Evolutionary conservation across 495 filamentous ascomycete genomes (phyloP).

Genomic region (Cercophora samala): DNA sequence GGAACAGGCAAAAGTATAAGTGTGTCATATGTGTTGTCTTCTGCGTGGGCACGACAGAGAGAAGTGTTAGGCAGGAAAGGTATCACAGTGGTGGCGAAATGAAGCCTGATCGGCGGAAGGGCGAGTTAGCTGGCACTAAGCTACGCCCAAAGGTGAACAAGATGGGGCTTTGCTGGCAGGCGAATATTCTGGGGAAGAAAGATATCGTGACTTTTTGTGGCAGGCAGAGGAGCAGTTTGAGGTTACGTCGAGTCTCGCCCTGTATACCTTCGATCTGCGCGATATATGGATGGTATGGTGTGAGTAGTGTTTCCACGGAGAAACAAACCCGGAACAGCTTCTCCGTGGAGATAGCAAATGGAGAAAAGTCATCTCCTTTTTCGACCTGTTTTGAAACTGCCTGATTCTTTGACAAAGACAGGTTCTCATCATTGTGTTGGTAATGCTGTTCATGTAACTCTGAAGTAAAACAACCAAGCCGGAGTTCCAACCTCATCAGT

Average conservation of each 20-base stretch:
- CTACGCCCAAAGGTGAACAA: background rate
- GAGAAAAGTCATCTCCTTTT: background rate
- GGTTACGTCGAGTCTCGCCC: background rate
- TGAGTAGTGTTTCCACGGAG: background rate
- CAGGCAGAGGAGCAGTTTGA: background rate
- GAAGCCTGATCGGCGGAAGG: background rate
- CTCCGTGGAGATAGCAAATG: background rate
- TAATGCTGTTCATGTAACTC: background rate
- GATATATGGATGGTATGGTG: background rate
- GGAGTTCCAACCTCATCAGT: no score
- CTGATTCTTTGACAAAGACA: background rate
- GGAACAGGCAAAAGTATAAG: background rate
- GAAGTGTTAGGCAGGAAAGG: no score
- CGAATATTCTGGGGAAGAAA: background rate
- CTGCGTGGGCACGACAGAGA: background rate
- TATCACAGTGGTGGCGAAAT: background rate
- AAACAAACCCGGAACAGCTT: background rate
- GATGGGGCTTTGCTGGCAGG: background rate
- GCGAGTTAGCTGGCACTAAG: background rate
- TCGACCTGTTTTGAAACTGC: background rate
- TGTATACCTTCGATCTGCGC: background rate
- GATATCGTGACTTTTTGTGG: background rate
- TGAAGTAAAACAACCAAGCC: no score
- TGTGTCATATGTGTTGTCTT: background rate
- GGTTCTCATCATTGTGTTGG: background rate